Evolutionary conservation across 768 basidiomycete species (phyloP), one percentile per base, ranked within the genome.

Genomic region (Lyophyllum decastes): DNA sequence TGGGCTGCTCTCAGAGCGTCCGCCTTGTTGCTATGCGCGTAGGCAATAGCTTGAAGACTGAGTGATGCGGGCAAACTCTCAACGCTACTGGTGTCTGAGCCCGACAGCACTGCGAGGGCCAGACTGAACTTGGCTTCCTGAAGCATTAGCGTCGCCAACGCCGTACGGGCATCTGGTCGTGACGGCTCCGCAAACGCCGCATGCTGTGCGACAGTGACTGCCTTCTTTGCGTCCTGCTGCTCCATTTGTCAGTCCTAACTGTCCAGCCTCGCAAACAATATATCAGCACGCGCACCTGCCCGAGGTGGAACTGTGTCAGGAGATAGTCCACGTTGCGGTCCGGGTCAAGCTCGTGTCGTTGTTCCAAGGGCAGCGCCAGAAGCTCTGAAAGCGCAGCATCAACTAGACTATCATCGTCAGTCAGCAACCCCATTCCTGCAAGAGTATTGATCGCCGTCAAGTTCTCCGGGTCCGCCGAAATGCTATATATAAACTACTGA

Each of bases 331-430:
- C 86, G 60, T 91, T 82, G 56, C 86, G 78, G 35, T 76, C 69
- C 9, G 89, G 87, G 72, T 95, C 95, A 52, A 90, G 80, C 38
- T 78, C 71, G 46, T 79, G 77, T 54, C 88, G 79, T 60, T 83
- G 78, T 57, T 93, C 86, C 17, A 87, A 66, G 0, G 93, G 83
- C 22, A 94, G 75, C 0, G 82, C 76, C 19, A 88, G 77, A 17
- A 96, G 82, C 68, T 97, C 94, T 0, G 90, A 87, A 12, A 95
- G 74, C 0, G 94, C 90, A 1, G 94, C 95, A 68, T 95, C 92
- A 24, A 95, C 80, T 19, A 97, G 80, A 34, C 80, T 82, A 33
- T 89, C 86, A 64, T 96, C 94, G 33, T 80, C 78, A 2, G 88
- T 88, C 52, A 95, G 72, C 54, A 94, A 86, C 11, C 92, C 94